These are phyloP conservation scores for Lachancea quebecensis DNA, from an alignment of 805 yeast species.

Conservation along the genomic window DNA sequence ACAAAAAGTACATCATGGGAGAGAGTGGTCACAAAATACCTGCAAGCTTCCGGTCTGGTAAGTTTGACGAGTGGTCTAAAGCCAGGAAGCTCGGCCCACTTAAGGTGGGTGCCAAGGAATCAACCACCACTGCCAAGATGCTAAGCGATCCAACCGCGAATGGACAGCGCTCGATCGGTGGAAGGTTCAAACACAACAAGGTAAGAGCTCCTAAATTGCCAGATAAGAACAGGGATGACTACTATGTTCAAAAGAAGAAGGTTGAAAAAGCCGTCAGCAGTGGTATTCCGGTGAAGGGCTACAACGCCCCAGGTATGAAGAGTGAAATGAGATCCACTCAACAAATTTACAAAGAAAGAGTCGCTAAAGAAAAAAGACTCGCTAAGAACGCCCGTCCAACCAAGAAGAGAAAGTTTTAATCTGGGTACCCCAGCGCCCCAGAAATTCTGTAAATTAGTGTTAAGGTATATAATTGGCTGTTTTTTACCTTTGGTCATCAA, in stretches of 20 bases:
- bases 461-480: not conserved
- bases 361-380: slow-evolving; percentile 57
- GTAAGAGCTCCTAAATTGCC: slow-evolving; percentile 80
- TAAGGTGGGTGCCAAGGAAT: slow-evolving; percentile 51
- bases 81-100: slow-evolving; percentile 50
- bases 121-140: slow-evolving; percentile 29
- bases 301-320: slow-evolving; percentile 34
- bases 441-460: not conserved
- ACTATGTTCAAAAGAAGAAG: slow-evolving; percentile 70
- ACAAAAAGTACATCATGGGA: slow-evolving; percentile 79
- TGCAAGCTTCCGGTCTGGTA: slow-evolving; percentile 85
- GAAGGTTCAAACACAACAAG: slow-evolving; percentile 66
- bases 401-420: slow-evolving; percentile 34
- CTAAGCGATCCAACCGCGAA: slow-evolving; percentile 27
- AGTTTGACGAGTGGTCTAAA: slow-evolving; percentile 86
- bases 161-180: slow-evolving; percentile 31
- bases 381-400: slow-evolving; percentile 83
- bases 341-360: slow-evolving; percentile 74
- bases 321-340: slow-evolving; percentile 61
- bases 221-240: slow-evolving; percentile 87
- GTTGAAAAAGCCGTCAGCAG: slow-evolving; percentile 71
- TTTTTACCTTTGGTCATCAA: not conserved
- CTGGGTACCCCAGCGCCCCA: not conserved
- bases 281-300: slow-evolving; percentile 69
- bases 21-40: slow-evolving; percentile 92